These are phyloP conservation scores for Artemisia argyi DNA, from an alignment of 129 eudicot species.

Conservation along the genomic window DNA sequence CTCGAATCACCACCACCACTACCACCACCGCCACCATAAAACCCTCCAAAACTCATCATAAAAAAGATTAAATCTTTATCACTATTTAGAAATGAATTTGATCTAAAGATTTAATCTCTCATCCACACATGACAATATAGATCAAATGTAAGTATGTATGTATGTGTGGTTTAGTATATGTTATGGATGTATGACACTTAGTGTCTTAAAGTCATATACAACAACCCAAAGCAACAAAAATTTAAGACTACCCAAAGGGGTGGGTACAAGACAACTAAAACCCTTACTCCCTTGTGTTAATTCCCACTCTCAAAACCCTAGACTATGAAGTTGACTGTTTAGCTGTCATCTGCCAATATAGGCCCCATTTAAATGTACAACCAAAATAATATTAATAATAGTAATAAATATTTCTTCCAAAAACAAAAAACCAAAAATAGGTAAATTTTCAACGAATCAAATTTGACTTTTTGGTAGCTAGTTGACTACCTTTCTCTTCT, in stretches of 20 bases:
- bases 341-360: constrained; percentile 47
- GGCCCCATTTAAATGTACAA: constrained; percentile 34
- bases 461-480: constrained; percentile 41
- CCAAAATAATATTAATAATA: constrained; percentile 13
- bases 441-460: constrained; percentile 20
- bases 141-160: too few species aligned
- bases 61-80: constrained; percentile 16
- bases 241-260: constrained; percentile 52
- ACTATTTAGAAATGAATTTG: constrained; percentile 20
- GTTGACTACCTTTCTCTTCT: constrained; percentile 41
- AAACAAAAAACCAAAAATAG: constrained; percentile 16
- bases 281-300: constrained; percentile 35
- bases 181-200: constrained; percentile 7
- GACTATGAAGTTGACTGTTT: constrained; percentile 41
- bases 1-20: constrained; percentile 48
- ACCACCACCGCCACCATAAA: constrained; percentile 39
- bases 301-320: constrained; percentile 43
- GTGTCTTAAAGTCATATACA: constrained; percentile 45
- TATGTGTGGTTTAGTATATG: not conserved
- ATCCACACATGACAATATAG: constrained; percentile 17
- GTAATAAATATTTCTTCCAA: constrained; percentile 11
- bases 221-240: constrained; percentile 65
- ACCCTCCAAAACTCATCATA: constrained; percentile 72
- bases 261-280: constrained; percentile 63
- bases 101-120: constrained; percentile 37